Conservation (phyloP, 1,284 basidiomycete species). For the Acaromyces ingoldii region DNA sequence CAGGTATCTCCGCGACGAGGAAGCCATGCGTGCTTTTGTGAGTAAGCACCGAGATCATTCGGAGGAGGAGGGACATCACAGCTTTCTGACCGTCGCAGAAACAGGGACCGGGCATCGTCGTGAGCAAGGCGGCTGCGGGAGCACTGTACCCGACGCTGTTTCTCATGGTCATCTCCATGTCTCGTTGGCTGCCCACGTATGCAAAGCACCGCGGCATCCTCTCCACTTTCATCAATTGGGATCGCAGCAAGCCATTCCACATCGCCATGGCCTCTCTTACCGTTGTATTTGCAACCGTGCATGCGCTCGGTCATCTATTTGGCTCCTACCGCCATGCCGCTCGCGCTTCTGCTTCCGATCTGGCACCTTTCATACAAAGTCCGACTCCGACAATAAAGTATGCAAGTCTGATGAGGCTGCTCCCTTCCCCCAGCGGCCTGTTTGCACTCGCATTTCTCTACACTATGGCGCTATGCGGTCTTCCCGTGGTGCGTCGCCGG, state of each 20-base stretch:
- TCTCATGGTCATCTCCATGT: slow-evolving; percentile 12
- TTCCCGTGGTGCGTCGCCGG: slow-evolving; percentile 1
- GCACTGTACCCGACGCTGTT: slow-evolving; percentile 14
- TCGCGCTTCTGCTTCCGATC: no score
- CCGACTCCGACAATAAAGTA: no score
- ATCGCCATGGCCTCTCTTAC: neutral
- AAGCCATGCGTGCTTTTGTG: no score
- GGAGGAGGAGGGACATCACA: no score
- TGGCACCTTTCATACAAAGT: no score
- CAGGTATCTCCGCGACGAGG: no score
- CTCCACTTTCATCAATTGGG: slow-evolving; percentile 10
- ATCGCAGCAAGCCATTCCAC: slow-evolving; percentile 6
- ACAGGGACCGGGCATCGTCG: no score
- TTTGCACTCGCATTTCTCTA: slow-evolving; percentile 5
- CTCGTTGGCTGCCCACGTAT: neutral
- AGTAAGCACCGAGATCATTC: no score
- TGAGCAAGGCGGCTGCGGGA: no score
- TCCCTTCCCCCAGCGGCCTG: slow-evolving; percentile 8
- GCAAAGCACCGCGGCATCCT: neutral
- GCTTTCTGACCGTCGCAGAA: no score
- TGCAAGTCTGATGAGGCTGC: neutral
- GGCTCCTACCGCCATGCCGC: slow-evolving; percentile 8
- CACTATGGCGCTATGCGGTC: neutral
- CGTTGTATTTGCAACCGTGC: slow-evolving; percentile 2
- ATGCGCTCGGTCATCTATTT: slow-evolving; percentile 12